These are phyloP conservation scores for Aspergillus incahuasiensis DNA, from an alignment of 495 filamentous ascomycete species.

Conservation along the genomic window DNA sequence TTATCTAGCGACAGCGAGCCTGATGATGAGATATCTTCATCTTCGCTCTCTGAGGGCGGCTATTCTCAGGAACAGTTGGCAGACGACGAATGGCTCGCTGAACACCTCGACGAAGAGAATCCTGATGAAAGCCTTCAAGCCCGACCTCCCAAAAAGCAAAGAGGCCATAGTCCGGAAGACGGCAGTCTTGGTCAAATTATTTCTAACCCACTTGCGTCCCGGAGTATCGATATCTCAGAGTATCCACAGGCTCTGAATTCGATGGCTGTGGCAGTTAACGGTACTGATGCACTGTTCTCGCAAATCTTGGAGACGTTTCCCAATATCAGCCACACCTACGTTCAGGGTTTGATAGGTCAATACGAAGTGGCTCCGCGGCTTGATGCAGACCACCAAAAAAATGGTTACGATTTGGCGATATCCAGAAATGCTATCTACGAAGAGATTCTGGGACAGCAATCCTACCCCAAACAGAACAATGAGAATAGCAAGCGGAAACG, in stretches of 20 bases:
- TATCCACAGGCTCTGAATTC: neutral
- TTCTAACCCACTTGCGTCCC: neutral
- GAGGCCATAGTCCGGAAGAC: neutral
- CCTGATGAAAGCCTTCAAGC: neutral
- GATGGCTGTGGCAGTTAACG: neutral
- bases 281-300: slow-evolving; percentile 23
- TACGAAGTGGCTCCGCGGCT: neutral
- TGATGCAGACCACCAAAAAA: neutral
- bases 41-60: neutral
- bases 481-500: slow-evolving; percentile 41
- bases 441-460: slow-evolving; percentile 36
- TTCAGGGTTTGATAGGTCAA: slow-evolving; percentile 32
- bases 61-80: neutral
- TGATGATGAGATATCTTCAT: neutral
- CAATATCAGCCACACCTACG: slow-evolving; percentile 42
- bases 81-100: neutral
- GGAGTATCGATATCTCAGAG: neutral
- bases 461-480: slow-evolving; percentile 48
- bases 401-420: slow-evolving; percentile 11
- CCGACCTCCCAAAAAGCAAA: slow-evolving; percentile 4
- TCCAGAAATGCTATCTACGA: slow-evolving; percentile 29
- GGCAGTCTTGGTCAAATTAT: neutral
- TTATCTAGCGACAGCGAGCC: neutral
- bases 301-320: slow-evolving; percentile 47
- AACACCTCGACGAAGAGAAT: neutral